Evolutionary conservation across 805 yeast genomes (phyloP).

Genomic region (Priceomyces fermenticarens): DNA sequence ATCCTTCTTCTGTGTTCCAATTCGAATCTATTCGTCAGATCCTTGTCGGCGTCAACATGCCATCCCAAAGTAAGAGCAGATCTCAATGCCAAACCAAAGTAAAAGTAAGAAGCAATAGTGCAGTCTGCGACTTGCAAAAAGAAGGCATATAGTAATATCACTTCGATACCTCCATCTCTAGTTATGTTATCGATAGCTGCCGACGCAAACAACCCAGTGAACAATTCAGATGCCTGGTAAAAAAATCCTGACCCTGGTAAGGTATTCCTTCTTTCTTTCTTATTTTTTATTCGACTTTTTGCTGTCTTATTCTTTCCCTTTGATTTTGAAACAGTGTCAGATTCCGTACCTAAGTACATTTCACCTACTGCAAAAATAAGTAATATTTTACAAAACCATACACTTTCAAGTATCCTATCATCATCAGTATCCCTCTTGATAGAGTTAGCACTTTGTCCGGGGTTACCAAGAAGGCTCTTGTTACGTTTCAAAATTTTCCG

Average conservation of each 20-base stretch:
- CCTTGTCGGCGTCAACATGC: slow-evolving; percentile 81
- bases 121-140: slow-evolving; percentile 82
- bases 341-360: slow-evolving; percentile 76
- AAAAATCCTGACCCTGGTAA: slow-evolving; percentile 79
- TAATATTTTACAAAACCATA: slow-evolving; percentile 76
- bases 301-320: slow-evolving; percentile 13
- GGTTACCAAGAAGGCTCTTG: slow-evolving; percentile 18
- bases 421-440: slow-evolving; percentile 43
- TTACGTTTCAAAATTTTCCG: slow-evolving; percentile 36
- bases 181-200: slow-evolving; percentile 79
- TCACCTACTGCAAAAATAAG: slow-evolving; percentile 78
- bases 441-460: slow-evolving; percentile 35
- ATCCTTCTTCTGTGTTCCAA: slow-evolving; percentile 50
- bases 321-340: slow-evolving; percentile 52
- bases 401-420: slow-evolving; percentile 66
- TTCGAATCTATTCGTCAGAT: slow-evolving; percentile 48
- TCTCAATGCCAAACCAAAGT: slow-evolving; percentile 72
- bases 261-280: slow-evolving; percentile 32
- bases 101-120: slow-evolving; percentile 76
- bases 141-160: slow-evolving; percentile 69
- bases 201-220: slow-evolving; percentile 72
- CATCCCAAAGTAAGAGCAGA: slow-evolving; percentile 71
- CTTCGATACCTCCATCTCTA: slow-evolving; percentile 78
- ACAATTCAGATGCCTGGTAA: slow-evolving; percentile 74
- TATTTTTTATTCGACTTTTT: slow-evolving; percentile 11